A percentile compares a stretch with the other conserved stretches of the same genome.
These are phyloP conservation scores for Scheffersomyces spartinae DNA, from an alignment of 805 yeast species.

Conservation along the genomic window DNA sequence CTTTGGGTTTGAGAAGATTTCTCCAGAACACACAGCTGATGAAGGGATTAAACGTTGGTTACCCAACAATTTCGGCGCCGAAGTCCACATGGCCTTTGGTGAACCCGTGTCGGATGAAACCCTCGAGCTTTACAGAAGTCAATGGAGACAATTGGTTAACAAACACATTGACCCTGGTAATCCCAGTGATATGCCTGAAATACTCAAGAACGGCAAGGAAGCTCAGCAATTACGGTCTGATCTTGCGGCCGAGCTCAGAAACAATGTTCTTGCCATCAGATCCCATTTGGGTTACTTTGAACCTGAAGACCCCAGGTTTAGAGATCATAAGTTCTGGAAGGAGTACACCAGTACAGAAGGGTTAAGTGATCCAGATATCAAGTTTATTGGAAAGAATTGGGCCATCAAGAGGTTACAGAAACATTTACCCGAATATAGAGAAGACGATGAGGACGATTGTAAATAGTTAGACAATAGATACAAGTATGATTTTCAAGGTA, in stretches of 20 bases:
- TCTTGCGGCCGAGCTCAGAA: slow-evolving; percentile 59
- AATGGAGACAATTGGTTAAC: slow-evolving; percentile 57
- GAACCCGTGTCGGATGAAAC: slow-evolving; percentile 49
- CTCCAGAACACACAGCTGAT: slow-evolving; percentile 60
- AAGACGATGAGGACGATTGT: slow-evolving; percentile 3
- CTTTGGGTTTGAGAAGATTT: slow-evolving; percentile 76
- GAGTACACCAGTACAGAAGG: slow-evolving; percentile 56
- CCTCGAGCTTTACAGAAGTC: slow-evolving; percentile 48
- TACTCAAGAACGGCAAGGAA: slow-evolving; percentile 49
- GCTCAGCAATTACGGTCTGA: slow-evolving; percentile 59
- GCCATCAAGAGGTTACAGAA: slow-evolving; percentile 63
- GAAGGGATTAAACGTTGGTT: slow-evolving; percentile 45
- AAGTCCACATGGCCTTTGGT: slow-evolving; percentile 62
- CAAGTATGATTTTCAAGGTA: neutral
- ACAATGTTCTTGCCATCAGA: slow-evolving; percentile 40
- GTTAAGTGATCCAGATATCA: slow-evolving; percentile 50
- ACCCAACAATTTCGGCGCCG: slow-evolving; percentile 56
- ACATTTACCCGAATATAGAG: slow-evolving; percentile 23
- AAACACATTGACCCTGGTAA: slow-evolving; percentile 38
- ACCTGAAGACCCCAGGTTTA: slow-evolving; percentile 61
- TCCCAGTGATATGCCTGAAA: slow-evolving; percentile 49
- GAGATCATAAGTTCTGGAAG: slow-evolving; percentile 66
- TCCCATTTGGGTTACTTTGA: slow-evolving; percentile 30
- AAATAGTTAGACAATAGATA: slow-evolving; percentile 1
- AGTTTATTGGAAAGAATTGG: slow-evolving; percentile 75